Conservation (phyloP, 345 rosid species). For the Rhodamnia argentea region DNA sequence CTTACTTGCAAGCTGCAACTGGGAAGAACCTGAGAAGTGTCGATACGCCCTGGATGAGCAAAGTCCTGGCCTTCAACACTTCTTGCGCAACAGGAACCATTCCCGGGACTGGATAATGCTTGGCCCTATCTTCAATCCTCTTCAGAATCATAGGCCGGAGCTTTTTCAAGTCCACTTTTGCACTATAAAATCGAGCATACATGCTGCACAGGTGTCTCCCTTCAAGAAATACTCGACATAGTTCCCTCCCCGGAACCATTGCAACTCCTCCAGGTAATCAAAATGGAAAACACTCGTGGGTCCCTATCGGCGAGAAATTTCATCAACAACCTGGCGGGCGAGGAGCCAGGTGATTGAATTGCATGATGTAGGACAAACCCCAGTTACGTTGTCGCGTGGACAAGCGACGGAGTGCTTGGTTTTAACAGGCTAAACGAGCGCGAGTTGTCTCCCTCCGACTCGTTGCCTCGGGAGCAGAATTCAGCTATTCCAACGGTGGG, state of each 20-base stretch:
- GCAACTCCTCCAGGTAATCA: not conserved
- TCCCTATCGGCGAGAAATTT: not conserved
- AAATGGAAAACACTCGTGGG: not conserved
- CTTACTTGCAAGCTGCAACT: constrained; percentile 71
- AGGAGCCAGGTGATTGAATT: not conserved
- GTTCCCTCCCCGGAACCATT: not conserved
- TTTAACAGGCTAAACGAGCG: not conserved
- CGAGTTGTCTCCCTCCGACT: not conserved
- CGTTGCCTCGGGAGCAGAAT: not conserved
- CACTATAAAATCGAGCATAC: constrained; percentile 32
- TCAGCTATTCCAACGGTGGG: not conserved
- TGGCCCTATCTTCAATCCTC: constrained; percentile 60
- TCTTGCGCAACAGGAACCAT: constrained; percentile 66
- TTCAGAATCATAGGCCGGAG: constrained; percentile 70
- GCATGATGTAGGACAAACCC: not conserved
- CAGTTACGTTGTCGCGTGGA: not conserved
- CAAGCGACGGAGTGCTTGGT: not conserved
- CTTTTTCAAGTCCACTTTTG: constrained; percentile 45
- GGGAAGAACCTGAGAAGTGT: constrained; percentile 47
- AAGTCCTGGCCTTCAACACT: constrained; percentile 42
- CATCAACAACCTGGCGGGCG: not conserved
- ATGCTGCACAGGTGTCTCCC: not conserved
- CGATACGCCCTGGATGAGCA: constrained; percentile 47
- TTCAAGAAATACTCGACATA: not conserved
- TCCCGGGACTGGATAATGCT: constrained; percentile 46